A percentile compares a stretch with the other conserved stretches of the same genome.
Conservation (phyloP, 306 rosid species). For the Pterocarpus macrocarpus region DNA sequence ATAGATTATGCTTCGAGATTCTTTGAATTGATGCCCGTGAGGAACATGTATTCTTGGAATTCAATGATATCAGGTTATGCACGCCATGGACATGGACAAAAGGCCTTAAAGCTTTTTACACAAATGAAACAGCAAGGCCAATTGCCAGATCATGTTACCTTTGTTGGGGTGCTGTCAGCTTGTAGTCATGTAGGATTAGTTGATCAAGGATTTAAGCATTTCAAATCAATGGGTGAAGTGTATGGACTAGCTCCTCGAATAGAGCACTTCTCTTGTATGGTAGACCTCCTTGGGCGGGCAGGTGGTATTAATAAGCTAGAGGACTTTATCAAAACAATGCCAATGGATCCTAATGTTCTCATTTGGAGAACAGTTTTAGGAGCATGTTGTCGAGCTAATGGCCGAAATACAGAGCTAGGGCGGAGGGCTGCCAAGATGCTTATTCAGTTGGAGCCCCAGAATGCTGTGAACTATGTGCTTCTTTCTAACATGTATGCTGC, state of each 20-base stretch:
- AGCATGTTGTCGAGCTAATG: conserved; percentile 75
- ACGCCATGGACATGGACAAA: conserved; percentile 83
- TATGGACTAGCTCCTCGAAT: conserved; percentile 75
- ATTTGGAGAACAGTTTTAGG: conserved; percentile 96
- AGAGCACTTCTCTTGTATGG: conserved; percentile 95
- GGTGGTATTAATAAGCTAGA: conserved; percentile 78
- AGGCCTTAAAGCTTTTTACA: conserved; percentile 74
- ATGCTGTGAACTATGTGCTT: conserved; percentile 87
- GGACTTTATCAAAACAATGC: conserved; percentile 75
- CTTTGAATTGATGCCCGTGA: conserved; percentile 77
- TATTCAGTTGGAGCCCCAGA: conserved; percentile 80
- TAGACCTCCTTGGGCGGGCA: conserved; percentile 87
- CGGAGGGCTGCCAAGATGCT: conserved; percentile 81
- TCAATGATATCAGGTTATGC: conserved; percentile 93
- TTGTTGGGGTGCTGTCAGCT: conserved; percentile 91
- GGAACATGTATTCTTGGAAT: conserved; percentile 90
- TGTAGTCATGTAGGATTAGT: conserved; percentile 95
- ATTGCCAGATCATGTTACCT: conserved; percentile 87
- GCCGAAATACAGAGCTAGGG: conserved; percentile 79
- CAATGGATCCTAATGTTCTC: conserved; percentile 77
- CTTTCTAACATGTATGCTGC: conserved; percentile 94
- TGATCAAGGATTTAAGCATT: conserved; percentile 78
- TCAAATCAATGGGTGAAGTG: conserved; percentile 65
- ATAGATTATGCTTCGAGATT: conserved; percentile 91
- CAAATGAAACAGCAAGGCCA: conserved; percentile 74